These are phyloP conservation scores for Telopea speciosissima DNA, from an alignment of 177 flowering plant genomes.

Conservation along the genomic window DNA sequence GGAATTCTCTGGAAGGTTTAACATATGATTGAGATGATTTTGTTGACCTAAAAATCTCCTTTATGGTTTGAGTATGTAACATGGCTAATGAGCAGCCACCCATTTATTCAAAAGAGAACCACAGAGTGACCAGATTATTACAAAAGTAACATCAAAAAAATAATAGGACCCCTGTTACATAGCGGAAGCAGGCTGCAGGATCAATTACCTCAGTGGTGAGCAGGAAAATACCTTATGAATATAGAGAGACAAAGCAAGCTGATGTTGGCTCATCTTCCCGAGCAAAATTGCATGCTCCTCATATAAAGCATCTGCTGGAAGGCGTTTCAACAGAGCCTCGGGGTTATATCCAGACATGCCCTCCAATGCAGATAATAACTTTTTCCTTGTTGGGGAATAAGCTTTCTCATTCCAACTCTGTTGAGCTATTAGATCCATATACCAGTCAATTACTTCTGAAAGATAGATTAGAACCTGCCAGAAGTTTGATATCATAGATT, in stretches of 20 bases:
- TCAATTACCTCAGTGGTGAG: not conserved
- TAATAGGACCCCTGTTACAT: no score
- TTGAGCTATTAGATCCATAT: not conserved
- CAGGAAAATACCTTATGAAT: constrained; percentile 36
- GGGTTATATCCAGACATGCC: not conserved
- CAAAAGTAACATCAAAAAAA: no score
- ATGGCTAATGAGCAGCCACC: no score
- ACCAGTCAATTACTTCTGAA: not conserved
- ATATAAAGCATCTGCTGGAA: constrained; percentile 47
- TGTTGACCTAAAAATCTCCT: no score
- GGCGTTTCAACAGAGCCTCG: constrained; percentile 41
- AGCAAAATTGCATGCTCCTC: constrained; percentile 54
- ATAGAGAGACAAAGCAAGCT: constrained; percentile 51
- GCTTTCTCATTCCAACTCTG: not conserved
- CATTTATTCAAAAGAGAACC: no score
- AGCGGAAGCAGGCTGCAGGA: not conserved
- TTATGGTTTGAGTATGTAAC: no score
- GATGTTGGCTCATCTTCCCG: constrained; percentile 61
- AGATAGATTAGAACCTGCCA: not conserved
- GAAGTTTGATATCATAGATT: no score
- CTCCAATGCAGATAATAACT: not conserved
- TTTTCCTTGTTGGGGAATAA: not conserved
- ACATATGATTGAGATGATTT: no score
- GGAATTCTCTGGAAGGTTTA: no score
- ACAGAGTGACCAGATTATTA: no score